These are phyloP conservation scores for Fusarium tjaetaba DNA, from an alignment of 2,329 filamentous ascomycete genomes.

Conservation along the genomic window DNA sequence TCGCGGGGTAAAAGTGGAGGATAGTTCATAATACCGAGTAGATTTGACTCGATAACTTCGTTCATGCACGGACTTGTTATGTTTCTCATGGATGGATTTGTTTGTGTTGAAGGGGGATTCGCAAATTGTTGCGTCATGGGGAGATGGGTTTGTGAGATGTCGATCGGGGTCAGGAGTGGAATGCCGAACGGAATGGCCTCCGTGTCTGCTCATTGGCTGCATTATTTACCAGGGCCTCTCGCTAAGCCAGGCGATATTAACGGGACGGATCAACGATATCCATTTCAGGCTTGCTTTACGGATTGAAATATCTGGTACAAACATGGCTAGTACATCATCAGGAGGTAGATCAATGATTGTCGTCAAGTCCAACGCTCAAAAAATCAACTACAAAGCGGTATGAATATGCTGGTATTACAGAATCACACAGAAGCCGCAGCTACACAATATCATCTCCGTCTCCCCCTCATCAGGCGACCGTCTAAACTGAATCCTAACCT, in stretches of 20 bases:
- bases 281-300: not conserved
- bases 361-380: rapidly evolving
- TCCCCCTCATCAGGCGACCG: not conserved
- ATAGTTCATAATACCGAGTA: not conserved
- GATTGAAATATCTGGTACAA: too few species aligned
- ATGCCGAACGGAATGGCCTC: not conserved
- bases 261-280: not conserved
- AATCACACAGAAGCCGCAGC: not conserved
- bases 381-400: rapidly evolving
- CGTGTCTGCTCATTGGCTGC: not conserved
- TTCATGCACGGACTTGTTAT: not conserved
- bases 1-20: not conserved
- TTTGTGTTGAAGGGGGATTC: not conserved
- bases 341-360: not conserved
- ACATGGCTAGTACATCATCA: not conserved
- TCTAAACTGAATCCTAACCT: not conserved
- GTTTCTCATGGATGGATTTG: not conserved
- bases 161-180: not conserved
- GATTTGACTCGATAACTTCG: not conserved
- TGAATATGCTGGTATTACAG: not conserved
- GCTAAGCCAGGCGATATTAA: not conserved
- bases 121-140: not conserved
- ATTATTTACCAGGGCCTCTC: rapidly evolving
- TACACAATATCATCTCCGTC: not conserved
- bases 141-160: not conserved